Conservation (phyloP, 306 rosid genomes). For the Acacia acuminata region DNA sequence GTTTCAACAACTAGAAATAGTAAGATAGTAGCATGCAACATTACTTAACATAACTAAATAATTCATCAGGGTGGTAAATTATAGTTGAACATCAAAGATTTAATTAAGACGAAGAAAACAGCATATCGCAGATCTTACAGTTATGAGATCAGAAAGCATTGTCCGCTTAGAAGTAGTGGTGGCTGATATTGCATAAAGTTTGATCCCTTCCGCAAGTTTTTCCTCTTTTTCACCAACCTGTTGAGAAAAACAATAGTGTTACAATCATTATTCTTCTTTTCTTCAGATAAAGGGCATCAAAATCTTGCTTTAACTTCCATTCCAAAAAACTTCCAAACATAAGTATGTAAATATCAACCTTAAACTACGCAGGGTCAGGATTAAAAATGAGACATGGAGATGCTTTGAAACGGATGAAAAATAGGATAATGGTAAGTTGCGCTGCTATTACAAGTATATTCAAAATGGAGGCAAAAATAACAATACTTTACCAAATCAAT, state of each 20-base stretch:
- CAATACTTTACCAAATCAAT: constrained; percentile 80
- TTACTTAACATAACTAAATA: constrained; percentile 8
- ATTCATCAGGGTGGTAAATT: constrained; percentile 1
- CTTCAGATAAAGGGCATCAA: constrained; percentile 21
- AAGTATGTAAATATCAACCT: not conserved
- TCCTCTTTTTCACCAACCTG: constrained; percentile 97
- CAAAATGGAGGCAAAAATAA: not conserved
- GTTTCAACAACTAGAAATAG: not conserved
- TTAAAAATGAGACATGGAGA: not conserved
- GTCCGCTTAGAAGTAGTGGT: constrained; percentile 87
- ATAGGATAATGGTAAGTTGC: not conserved
- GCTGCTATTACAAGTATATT: not conserved
- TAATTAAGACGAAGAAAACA: not conserved
- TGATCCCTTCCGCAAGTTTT: constrained; percentile 98
- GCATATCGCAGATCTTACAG: constrained; percentile 55
- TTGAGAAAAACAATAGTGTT: constrained; percentile 17
- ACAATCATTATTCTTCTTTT: constrained; percentile 10
- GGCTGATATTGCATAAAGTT: constrained; percentile 82
- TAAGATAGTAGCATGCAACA: not conserved
- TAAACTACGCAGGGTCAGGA: not conserved
- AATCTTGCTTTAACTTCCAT: constrained; percentile 8
- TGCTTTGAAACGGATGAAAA: not conserved
- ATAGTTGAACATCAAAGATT: constrained; percentile 28
- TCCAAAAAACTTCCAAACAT: not conserved
- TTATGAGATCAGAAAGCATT: constrained; percentile 91